phyloP scores from a whole-genome alignment of 805 yeast genomes.

The Suhomyces tanzawaensis region DNA sequence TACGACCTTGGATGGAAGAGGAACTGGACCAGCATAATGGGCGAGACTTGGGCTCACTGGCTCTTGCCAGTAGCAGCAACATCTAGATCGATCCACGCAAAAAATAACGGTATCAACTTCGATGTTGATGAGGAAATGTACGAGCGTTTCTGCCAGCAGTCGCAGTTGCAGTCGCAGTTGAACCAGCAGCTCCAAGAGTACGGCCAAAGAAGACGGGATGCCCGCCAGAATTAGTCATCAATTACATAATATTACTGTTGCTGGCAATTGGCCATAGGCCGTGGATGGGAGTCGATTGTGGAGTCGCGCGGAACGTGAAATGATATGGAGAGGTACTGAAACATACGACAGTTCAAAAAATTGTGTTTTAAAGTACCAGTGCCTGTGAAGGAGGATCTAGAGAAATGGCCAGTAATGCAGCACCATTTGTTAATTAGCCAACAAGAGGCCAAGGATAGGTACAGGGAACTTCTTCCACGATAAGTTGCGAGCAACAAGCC shows the following conservation, averaged over 20 bases:
- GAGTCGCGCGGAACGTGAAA: background rate
- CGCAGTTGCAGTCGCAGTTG: constrained; percentile 45
- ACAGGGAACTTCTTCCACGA: too few species aligned
- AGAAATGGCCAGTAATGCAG: too few species aligned
- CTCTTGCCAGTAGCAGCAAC: constrained; percentile 51
- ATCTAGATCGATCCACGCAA: constrained; percentile 14
- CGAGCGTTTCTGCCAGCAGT: constrained; percentile 38
- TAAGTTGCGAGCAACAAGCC: too few species aligned
- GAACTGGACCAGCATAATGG: constrained; percentile 78
- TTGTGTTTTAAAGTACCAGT: too few species aligned
- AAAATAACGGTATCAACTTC: constrained; percentile 50
- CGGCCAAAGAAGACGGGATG: constrained; percentile 3
- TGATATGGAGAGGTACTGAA: constrained; percentile 1
- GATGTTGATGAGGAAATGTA: constrained; percentile 44
- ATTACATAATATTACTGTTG: background rate
- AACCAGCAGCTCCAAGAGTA: constrained; percentile 36
- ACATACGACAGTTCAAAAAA: too few species aligned
- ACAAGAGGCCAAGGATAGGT: too few species aligned
- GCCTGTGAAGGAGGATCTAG: too few species aligned
- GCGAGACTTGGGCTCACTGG: constrained; percentile 65
- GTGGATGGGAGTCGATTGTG: background rate
- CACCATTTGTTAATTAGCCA: too few species aligned
- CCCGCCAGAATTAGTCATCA: background rate
- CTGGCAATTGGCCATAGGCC: too few species aligned
- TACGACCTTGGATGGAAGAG: constrained; percentile 66